Evolutionary conservation across 2,329 filamentous ascomycete species (phyloP), one percentile per base, ranked within the genome.

Genomic region (Phialocephala subalpina): DNA sequence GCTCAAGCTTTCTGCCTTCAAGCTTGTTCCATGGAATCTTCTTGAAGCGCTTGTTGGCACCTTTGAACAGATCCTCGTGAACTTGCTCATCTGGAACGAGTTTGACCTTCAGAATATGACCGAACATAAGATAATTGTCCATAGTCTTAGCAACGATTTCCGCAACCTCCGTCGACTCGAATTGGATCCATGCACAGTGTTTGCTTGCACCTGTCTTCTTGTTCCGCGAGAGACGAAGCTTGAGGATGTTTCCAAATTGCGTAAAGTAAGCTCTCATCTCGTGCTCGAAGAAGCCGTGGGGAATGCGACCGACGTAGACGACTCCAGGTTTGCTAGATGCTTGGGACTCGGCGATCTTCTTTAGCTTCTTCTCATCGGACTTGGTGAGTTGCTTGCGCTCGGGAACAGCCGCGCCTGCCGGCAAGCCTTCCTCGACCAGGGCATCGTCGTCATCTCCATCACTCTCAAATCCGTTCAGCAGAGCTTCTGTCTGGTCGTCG

Each of bases 101-200:
- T 77, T 93, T 92, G 80, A 94, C 95, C 80, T 97, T 95, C 73
- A 99, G 84, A 68, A 98, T 92, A 78, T 97, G 95, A 6, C 93
- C 93, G 78, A 97, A 98, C 76, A 99, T 86, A 45, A 98, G 88
- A 80, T 99, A 99, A 81, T 94, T 97, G 84, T 97, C 89, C 96
- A 99, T 99, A 25, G 96, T 97, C 81, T 94, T 92, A 58, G 93
- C 91, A 35, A 97, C 95, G 73, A 98, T 94, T 74, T 93, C 91
- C 45, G 96, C 95, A n/a, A 94, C 92, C 64, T 93, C 90, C 38
- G 84, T 82, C 7, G 86, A 87, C 2, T 81, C 81, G 76, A 99
- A 99, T 80, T 99, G 93, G 75, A 99, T 86, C 79, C 97, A 99
- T 36, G 93, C 96, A 76, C 92, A 97, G 83, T 98, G 96, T 83